Evolutionary conservation across 2,329 filamentous ascomycete genomes (phyloP), one percentile per base, ranked within the genome.

Genomic region (Stachybotrys elegans): DNA sequence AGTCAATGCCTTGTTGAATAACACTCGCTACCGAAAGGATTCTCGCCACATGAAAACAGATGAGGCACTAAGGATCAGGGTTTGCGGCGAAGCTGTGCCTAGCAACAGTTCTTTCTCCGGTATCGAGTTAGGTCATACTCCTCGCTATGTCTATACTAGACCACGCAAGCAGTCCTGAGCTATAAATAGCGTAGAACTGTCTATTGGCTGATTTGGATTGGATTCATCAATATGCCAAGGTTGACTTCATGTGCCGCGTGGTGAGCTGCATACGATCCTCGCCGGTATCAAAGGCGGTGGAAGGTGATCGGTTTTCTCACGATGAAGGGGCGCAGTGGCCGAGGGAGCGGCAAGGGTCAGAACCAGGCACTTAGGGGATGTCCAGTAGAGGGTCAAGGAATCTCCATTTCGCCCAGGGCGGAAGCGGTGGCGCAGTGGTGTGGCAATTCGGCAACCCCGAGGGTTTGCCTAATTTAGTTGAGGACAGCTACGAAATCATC

Each of bases 261-360:
- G 17, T 34, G 31, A 34, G 14, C 14, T 34, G 35, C 35, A 19
- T 37, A 37, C 35, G 7, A 37, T 37, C 35, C 35, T 37, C 35
- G 35, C 17, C 35, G 35, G 35, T n/a, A 37, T 37, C 35, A 37
- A 19, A 37, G 35, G 17, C 35, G 35, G 35, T 21, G 35, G 35
- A 37, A 37, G 9, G 9, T 37, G 35, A 20, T 37, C 35, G 35
- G 35, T 37, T 37, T 21, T 19, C 17, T 37, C 32, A 21, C n/a
- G 35, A 37, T 22, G 35, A 37, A 37, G 35, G 35, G 35, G 35
- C 20, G 35, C 35, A 37, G 35, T 37, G 9, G 35, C 35, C 35
- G 7, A 37, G 35, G 17, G 35, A 37, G 20, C 35, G 35, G 35
- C 35, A 12, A 37, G 35, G n/a, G 35, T 19, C 17, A 37, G 35